Conservation (phyloP, 2,329 filamentous ascomycete species). For the Tolypocladium nubicola region DNA sequence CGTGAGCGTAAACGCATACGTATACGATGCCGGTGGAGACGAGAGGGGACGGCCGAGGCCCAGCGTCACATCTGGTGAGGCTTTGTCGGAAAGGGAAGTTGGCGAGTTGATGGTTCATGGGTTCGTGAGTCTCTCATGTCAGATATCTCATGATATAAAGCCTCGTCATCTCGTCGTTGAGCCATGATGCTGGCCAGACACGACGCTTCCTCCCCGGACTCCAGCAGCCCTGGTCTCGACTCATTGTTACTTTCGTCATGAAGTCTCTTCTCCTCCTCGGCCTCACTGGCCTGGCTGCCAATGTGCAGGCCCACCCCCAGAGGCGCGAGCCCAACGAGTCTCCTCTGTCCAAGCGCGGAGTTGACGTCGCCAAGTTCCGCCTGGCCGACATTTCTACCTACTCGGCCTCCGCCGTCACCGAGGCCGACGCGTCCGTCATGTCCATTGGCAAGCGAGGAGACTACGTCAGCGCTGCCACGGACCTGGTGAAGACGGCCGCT, state of each 20-base stretch:
- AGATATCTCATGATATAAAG: too few relatives aligned
- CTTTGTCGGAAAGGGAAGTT: too few relatives aligned
- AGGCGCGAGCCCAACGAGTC: conserved; percentile 12
- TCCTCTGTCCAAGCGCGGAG: conserved; percentile 15
- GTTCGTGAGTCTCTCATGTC: too few relatives aligned
- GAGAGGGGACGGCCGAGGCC: too few relatives aligned
- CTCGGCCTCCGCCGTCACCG: conserved; percentile 9
- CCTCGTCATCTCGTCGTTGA: background rate
- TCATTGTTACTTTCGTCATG: conserved; percentile 16
- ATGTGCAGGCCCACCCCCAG: conserved; percentile 20
- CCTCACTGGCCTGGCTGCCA: conserved; percentile 19
- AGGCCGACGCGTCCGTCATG: conserved; percentile 11
- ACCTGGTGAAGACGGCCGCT: conserved; percentile 27
- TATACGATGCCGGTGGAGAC: too few relatives aligned
- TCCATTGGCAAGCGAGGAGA: conserved; percentile 15
- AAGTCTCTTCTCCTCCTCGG: conserved; percentile 22
- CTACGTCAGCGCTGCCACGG: conserved; percentile 33
- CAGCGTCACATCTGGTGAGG: too few relatives aligned
- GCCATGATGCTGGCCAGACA: conserved; percentile 4
- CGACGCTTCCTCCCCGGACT: background rate
- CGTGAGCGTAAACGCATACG: too few relatives aligned
- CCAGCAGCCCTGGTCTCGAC: too few relatives aligned
- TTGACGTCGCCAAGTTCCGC: conserved; percentile 22
- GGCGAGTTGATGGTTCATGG: too few relatives aligned
- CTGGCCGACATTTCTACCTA: conserved; percentile 20